phyloP scores from a whole-genome alignment of 176 grass and related monocot species.

The Zoysia pacifica region DNA sequence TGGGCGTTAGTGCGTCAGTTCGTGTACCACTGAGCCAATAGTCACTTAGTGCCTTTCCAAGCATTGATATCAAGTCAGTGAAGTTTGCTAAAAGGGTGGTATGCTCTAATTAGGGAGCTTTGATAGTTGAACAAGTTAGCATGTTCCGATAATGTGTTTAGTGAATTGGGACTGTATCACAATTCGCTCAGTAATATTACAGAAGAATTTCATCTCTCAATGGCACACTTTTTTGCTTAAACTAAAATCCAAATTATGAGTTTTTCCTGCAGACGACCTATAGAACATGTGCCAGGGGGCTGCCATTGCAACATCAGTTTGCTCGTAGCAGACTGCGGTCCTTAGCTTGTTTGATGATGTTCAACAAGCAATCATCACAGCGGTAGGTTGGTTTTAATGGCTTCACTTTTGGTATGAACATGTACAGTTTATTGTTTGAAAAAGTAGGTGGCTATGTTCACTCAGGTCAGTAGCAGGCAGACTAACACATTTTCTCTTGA shows the following conservation, averaged over 20 bases:
- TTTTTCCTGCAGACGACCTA: constrained; percentile 24
- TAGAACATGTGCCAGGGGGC: neutral
- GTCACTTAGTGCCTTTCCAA: neutral
- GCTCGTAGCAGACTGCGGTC: neutral
- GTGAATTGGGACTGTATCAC: neutral
- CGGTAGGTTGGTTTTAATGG: constrained; percentile 26
- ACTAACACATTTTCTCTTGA: neutral
- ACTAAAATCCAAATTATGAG: neutral
- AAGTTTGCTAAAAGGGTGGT: neutral
- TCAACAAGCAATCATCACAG: constrained; percentile 8
- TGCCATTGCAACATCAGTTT: neutral
- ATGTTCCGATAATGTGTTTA: neutral
- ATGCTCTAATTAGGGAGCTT: neutral
- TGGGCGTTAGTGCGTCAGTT: neutral
- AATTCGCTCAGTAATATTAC: constrained; percentile 6
- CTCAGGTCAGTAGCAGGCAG: neutral
- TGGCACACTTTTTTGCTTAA: neutral
- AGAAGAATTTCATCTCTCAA: neutral
- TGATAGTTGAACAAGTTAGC: neutral
- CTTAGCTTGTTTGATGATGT: neutral
- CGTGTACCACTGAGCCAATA: neutral
- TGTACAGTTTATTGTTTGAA: neutral
- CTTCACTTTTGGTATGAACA: neutral
- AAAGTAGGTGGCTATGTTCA: neutral
- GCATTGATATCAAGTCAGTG: neutral